Conservation (phyloP, 106 monocot genomes). For the Posidonia australis region DNA sequence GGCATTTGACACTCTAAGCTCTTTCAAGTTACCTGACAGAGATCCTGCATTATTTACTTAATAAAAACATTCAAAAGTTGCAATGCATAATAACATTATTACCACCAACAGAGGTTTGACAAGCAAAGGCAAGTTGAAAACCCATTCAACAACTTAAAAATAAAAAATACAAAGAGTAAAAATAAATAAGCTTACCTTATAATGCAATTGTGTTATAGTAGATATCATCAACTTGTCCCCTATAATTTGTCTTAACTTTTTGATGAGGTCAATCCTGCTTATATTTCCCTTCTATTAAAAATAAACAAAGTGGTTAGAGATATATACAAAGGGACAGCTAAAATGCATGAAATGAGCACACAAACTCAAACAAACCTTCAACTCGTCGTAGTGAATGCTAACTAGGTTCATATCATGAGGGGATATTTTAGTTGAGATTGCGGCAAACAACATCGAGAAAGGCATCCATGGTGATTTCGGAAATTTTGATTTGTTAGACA, state of each 20-base stretch:
- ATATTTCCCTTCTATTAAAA: slow-evolving; percentile 44
- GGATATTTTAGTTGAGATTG: slow-evolving; percentile 77
- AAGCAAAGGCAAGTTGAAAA: background rate
- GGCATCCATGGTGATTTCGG: slow-evolving; percentile 91
- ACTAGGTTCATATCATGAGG: slow-evolving; percentile 68
- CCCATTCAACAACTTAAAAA: background rate
- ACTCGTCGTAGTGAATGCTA: slow-evolving; percentile 65
- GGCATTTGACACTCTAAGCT: too few relatives aligned
- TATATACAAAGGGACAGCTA: background rate
- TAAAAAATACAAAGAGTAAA: background rate
- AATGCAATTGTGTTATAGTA: slow-evolving; percentile 61
- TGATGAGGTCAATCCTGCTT: slow-evolving; percentile 64
- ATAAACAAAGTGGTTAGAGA: background rate
- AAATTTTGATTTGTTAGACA: slow-evolving; percentile 20
- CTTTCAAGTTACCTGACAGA: too few relatives aligned
- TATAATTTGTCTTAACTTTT: slow-evolving; percentile 63
- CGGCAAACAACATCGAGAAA: slow-evolving; percentile 92
- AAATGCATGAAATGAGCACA: background rate
- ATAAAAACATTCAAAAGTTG: too few relatives aligned
- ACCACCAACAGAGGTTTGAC: too few relatives aligned
- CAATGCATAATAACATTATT: too few relatives aligned
- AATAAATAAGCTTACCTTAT: slow-evolving; percentile 35
- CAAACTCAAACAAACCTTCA: slow-evolving; percentile 45
- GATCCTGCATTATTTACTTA: too few relatives aligned
- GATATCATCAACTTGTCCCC: slow-evolving; percentile 80